phyloP scores from a whole-genome alignment of 2,329 filamentous ascomycete species.

The Alternaria longipes region DNA sequence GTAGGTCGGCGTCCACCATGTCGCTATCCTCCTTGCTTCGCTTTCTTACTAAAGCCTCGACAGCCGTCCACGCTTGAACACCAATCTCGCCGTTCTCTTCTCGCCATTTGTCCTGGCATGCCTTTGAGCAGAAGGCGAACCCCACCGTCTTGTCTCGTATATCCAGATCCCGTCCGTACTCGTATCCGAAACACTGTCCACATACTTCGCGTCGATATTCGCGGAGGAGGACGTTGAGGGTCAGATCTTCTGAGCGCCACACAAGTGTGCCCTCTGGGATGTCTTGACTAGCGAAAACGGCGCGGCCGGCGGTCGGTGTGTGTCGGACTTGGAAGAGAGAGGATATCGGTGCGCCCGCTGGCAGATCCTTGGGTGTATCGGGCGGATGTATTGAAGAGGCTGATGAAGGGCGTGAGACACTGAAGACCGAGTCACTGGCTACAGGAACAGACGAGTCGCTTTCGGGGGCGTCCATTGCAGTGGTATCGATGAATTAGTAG shows the following conservation, averaged over 20 bases:
- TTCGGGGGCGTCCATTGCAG: constrained; percentile 16
- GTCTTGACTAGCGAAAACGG: constrained; percentile 52
- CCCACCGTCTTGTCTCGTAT: constrained; percentile 51
- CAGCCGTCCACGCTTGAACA: constrained; percentile 45
- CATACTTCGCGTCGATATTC: constrained; percentile 61
- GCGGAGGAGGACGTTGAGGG: constrained; percentile 54
- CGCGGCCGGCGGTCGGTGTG: constrained; percentile 56
- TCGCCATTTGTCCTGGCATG: constrained; percentile 51
- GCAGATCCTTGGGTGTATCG: constrained; percentile 19
- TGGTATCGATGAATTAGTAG: constrained; percentile 10
- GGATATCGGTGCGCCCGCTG: constrained; percentile 38
- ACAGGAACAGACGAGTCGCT: constrained; percentile 20
- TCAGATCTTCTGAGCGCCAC: constrained; percentile 50
- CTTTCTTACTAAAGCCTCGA: constrained; percentile 45
- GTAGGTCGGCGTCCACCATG: constrained; percentile 44
- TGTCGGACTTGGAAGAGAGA: constrained; percentile 50
- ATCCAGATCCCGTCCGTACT: constrained; percentile 53
- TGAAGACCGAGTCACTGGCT: constrained; percentile 21
- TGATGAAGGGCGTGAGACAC: constrained; percentile 27
- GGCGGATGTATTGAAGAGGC: constrained; percentile 19
- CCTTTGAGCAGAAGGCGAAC: constrained; percentile 55
- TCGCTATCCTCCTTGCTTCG: constrained; percentile 45
- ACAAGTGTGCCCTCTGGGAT: constrained; percentile 51
- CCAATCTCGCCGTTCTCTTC: constrained; percentile 38
- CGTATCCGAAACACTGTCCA: constrained; percentile 58